Conservation (phyloP, 208 protist species). For the Porcisia hertigi region DNA sequence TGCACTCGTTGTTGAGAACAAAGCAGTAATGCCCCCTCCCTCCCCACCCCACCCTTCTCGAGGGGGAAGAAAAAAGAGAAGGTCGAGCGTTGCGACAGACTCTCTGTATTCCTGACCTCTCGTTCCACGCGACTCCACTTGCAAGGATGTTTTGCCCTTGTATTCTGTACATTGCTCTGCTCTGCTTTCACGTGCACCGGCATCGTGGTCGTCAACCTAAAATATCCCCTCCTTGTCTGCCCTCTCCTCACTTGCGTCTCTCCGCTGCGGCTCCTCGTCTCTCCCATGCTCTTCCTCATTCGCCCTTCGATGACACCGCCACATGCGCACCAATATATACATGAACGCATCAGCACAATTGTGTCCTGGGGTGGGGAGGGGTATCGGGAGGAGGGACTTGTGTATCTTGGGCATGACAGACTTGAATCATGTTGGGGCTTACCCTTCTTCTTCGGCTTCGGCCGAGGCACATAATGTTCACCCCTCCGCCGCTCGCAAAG, state of each 20-base stretch:
- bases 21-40: no score
- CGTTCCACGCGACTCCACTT: no score
- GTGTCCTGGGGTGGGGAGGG: no score
- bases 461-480: conserved; percentile 90
- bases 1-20: no score
- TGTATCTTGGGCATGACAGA: not conserved
- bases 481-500: conserved; percentile 74
- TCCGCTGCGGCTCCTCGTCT: not conserved
- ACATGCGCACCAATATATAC: not conserved
- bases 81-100: no score
- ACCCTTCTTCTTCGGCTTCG: conserved; percentile 49
- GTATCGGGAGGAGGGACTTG: not conserved
- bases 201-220: not conserved
- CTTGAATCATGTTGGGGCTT: conserved; percentile 44
- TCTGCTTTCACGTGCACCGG: not conserved
- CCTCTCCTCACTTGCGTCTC: not conserved
- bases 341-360: not conserved
- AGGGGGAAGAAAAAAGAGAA: not conserved
- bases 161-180: not conserved
- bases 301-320: not conserved
- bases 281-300: not conserved
- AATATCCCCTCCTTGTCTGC: not conserved
- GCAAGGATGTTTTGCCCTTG: not conserved
- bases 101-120: no score
- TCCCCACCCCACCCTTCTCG: not conserved